These are phyloP conservation scores for Clitocybe nebularis DNA, from an alignment of 1,284 basidiomycete species.

Conservation along the genomic window DNA sequence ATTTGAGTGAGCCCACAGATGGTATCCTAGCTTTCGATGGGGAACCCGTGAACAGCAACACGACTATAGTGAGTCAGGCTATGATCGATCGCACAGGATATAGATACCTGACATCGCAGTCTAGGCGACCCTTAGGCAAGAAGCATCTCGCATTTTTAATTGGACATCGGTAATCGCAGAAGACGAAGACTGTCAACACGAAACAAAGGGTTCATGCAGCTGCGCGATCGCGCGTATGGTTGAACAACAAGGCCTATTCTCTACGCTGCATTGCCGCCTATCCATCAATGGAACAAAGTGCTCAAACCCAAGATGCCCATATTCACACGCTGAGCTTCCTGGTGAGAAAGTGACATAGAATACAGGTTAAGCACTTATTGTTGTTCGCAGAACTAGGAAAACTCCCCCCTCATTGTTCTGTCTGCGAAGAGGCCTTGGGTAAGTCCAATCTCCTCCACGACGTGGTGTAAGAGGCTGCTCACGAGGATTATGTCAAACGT, in stretches of 20 bases:
- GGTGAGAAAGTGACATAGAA: constrained; percentile 10
- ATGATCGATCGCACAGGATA: not conserved
- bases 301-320: constrained; percentile 17
- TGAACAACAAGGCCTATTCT: constrained; percentile 16
- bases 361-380: not conserved
- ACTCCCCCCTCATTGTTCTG: constrained; percentile 17
- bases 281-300: constrained; percentile 19
- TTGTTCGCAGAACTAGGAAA: constrained; percentile 6
- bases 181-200: constrained; percentile 14
- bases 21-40: constrained; percentile 21
- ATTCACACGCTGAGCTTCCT: constrained; percentile 18
- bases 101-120: not conserved
- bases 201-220: constrained; percentile 14
- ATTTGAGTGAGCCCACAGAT: constrained; percentile 13
- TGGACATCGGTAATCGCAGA: constrained; percentile 12
- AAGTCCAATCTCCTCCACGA: no score
- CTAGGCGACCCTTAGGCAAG: constrained; percentile 14
- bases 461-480: no score
- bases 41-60: constrained; percentile 18
- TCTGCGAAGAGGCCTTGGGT: constrained; percentile 23
- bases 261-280: constrained; percentile 20
- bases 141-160: constrained; percentile 16
- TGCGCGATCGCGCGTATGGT: constrained; percentile 20
- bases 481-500: no score
- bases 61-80: constrained; percentile 16